Base-by-base conservation (phyloP, 2,329 filamentous ascomycete species). In the Trichoderma guizhouense region DNA sequence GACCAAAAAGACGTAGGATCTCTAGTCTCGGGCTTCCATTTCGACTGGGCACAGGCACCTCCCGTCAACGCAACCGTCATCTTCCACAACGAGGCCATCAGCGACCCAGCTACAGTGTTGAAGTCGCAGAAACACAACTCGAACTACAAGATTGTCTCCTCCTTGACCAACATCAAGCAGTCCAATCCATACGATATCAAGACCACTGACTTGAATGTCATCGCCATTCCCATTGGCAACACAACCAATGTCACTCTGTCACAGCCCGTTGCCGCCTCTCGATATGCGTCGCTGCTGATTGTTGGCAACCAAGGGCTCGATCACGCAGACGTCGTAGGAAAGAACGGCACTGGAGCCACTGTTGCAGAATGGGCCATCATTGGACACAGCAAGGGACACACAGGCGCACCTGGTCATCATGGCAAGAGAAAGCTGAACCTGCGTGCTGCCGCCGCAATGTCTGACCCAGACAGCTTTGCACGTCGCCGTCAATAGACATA, bases 11-110 rank as follows among this genome's bases (percentile, higher is more conserved):
- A 74, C n/a, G 68, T 70, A 1, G 74, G 73, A 55, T 61, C 65
- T 3, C 26, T 65, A 3, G 72, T 76, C 3, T 72, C 74, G 1
- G 71, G 73, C 39, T 74, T 75, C 55, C 68, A 67, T 8, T 74
- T 76, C 18, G 73, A 76, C 66, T 76, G 75, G 75, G 75, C 75
- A 0, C 73, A 75, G 65, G 34, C 64, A 26, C 75, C 75, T 32
- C 75, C 75, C 3, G 73, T 75, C 28, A 74, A 74, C 39, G 74
- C 74, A 26, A 76, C 75, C 1, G 65, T 76, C 30, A 69, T 75
- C 5, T 75, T 76, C 55, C 75, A 76, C 66, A 69, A 76, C 71
- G 34, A 71, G 8, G 43, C 64, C 1, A 26, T 72, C 1, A 21
- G 34, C 9, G 36, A 69, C 39, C 65, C 62, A 3, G 58, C 66